phyloP scores from a whole-genome alignment of 345 rosid species.

The Eucalyptus polybractea region DNA sequence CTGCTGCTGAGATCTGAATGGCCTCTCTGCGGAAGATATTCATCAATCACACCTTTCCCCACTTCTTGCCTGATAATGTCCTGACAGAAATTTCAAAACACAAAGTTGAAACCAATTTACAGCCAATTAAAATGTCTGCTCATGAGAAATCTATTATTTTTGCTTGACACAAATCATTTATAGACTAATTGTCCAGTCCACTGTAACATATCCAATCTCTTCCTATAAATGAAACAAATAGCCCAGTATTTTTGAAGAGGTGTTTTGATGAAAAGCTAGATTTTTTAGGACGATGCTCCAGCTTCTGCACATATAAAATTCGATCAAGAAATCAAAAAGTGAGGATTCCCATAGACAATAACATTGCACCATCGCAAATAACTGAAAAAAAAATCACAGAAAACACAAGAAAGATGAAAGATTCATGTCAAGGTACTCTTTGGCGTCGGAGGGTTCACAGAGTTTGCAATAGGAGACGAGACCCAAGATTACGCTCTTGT shows the following conservation, averaged over 20 bases:
- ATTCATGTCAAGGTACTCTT: constrained; percentile 77
- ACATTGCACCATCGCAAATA: not conserved
- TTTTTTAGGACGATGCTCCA: not conserved
- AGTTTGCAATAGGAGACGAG: too few species aligned
- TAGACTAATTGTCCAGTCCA: too few species aligned
- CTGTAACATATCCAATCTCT: not conserved
- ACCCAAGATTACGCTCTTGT: too few species aligned
- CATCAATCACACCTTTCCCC: constrained; percentile 55
- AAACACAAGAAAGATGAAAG: not conserved
- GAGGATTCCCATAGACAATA: not conserved
- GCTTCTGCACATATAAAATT: not conserved
- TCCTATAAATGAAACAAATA: not conserved
- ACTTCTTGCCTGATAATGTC: constrained; percentile 65
- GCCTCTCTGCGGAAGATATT: constrained; percentile 62
- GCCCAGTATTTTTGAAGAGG: not conserved
- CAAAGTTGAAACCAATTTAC: not conserved
- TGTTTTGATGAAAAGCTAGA: not conserved
- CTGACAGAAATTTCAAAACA: constrained; percentile 10
- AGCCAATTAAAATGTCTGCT: not conserved
- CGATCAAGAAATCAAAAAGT: not conserved
- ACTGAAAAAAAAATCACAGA: not conserved
- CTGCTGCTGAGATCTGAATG: constrained; percentile 13
- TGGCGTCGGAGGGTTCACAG: constrained; percentile 49
- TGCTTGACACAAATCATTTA: not conserved
- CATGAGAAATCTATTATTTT: not conserved